A percentile compares a stretch with the other conserved stretches of the same genome.
phyloP scores from a whole-genome alignment of 331 rosid species.

The Quercus lobata region DNA sequence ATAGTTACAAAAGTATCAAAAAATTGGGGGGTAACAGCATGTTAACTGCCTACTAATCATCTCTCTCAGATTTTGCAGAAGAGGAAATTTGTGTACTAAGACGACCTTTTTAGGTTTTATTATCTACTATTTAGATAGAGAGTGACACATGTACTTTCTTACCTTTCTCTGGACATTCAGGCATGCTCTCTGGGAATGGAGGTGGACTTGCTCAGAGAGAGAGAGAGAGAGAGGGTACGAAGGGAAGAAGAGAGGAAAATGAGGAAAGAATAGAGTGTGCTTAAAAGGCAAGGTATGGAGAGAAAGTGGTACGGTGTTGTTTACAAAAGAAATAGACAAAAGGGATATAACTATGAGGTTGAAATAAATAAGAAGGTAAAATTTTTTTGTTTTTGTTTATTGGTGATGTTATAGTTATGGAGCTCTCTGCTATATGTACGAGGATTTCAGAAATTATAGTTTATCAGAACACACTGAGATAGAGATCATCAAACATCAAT shows the following conservation, averaged over 20 bases:
- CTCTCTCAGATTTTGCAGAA: no score
- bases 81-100: no score
- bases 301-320: constrained; percentile 27
- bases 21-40: no score
- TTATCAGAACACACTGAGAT: constrained; percentile 4
- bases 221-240: constrained; percentile 16
- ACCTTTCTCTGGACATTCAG: constrained; percentile 99
- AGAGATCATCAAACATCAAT: constrained; percentile 12
- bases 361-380: constrained; percentile 7
- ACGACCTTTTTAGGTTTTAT: neutral
- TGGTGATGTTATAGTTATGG: constrained; percentile 15
- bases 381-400: constrained; percentile 23
- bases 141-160: constrained; percentile 7
- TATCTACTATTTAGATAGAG: neutral
- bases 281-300: constrained; percentile 59
- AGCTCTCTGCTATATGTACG: constrained; percentile 27
- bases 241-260: constrained; percentile 37
- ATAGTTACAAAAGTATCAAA: neutral
- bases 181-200: constrained; percentile 76
- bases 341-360: constrained; percentile 11
- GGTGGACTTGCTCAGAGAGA: constrained; percentile 33
- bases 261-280: constrained; percentile 36
- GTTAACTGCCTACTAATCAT: no score
- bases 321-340: constrained; percentile 23
- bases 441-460: constrained; percentile 27